Evolutionary conservation across 768 basidiomycete genomes (phyloP).

Genomic region (Amyloporia xantha): DNA sequence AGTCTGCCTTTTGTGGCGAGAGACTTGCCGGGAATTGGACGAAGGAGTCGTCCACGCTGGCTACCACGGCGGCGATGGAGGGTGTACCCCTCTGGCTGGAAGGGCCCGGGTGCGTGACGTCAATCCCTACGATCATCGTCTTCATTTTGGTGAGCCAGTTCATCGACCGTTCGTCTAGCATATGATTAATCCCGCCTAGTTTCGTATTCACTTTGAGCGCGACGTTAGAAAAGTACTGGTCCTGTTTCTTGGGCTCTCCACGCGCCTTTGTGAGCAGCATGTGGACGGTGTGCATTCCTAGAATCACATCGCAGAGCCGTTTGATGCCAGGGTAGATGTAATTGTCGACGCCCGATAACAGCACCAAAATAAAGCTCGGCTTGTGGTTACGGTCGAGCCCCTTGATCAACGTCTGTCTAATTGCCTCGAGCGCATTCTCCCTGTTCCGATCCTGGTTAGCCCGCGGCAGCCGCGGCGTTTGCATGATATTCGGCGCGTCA

Average conservation of each 20-base stretch:
- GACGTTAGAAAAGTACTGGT: conserved; percentile 79
- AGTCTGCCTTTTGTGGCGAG: conserved; percentile 52
- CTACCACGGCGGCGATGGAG: conserved; percentile 80
- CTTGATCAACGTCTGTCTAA: conserved; percentile 28
- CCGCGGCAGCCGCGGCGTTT: conserved; percentile 26
- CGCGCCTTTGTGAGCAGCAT: conserved; percentile 62
- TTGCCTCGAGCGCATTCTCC: conserved; percentile 35
- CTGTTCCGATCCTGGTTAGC: conserved; percentile 31
- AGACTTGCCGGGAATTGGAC: conserved; percentile 76
- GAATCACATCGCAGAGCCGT: conserved; percentile 62
- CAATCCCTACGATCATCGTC: conserved; percentile 84
- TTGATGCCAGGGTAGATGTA: conserved; percentile 80
- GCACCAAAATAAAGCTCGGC: conserved; percentile 63
- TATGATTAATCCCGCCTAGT: conserved; percentile 75
- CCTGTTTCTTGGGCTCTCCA: conserved; percentile 46
- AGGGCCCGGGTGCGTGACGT: conserved; percentile 77
- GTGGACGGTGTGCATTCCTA: conserved; percentile 74
- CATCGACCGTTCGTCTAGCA: conserved; percentile 49
- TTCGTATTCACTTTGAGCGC: conserved; percentile 81
- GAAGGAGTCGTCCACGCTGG: conserved; percentile 61
- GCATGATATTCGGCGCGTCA: conserved; percentile 23
- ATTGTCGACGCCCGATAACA: conserved; percentile 63
- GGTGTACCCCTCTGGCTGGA: conserved; percentile 64
- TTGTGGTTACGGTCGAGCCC: conserved; percentile 20
- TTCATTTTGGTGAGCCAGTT: conserved; percentile 56